Base-by-base conservation (phyloP, 805 yeast genomes). In the Priceomyces fermenticarens region DNA sequence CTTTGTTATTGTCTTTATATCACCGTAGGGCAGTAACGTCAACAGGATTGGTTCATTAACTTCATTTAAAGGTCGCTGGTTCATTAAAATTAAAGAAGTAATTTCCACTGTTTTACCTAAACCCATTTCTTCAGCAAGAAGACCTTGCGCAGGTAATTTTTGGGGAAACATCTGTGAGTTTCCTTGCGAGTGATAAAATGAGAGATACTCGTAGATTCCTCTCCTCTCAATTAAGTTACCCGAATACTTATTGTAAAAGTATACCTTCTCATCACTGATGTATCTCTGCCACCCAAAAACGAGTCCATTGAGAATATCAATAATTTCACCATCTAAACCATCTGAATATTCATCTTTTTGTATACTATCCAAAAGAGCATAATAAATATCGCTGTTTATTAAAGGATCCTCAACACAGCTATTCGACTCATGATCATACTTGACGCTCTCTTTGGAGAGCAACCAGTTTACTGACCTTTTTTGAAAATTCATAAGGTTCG, bases 101-200 rank as follows among this genome's bases (percentile, higher is more conserved):
- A 89, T 70, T 57, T 93, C 99, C 3, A 93, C 81, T 0, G 99
- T 91, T 55, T 93, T 93, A 0, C 99, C 99, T 6, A 93, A 72
- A 0, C 99, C 99, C 99, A 93, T 93, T 60, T 93, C 99, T 54
- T 91, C 99, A 1, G 93, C 85, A 27, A 93, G 60, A 6, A 93
- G 64, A 0, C 95, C 97, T 38, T 73, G 70, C 0, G 77, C 81
- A 2, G 79, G 66, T 48, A 75, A 44, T 39, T 49, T 43, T 53
- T 52, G 45, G 38, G 63, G 59, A 43, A 51, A 41, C 52, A 55
- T 20, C 42, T 58, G 30, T 30, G 44, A 38, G 43, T 53, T 43
- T 20, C 55, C 17, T 14, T 51, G 40, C 10, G 49, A 31, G 51
- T 58, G 38, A 39, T 65, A 47, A n/a, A 65, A 40, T 38, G 62